These are phyloP conservation scores for Aspergillus sp. DNA, from an alignment of 2,329 filamentous ascomycete genomes.

Conservation along the genomic window DNA sequence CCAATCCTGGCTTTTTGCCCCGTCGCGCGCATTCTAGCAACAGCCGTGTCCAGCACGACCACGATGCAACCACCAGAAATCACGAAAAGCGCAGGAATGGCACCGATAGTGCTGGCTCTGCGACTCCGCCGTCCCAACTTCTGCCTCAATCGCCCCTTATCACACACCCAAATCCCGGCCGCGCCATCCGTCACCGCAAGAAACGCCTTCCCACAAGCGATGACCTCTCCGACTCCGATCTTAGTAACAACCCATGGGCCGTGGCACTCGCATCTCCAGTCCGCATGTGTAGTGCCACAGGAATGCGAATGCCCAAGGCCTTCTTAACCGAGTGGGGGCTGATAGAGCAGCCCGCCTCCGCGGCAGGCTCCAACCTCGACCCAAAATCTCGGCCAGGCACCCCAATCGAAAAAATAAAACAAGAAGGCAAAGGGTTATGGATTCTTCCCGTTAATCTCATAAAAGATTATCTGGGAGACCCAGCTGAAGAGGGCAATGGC, in stretches of 20 bases:
- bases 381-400: neutral
- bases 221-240: slow-evolving; percentile 28
- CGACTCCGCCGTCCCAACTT: slow-evolving; percentile 27
- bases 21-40: slow-evolving; percentile 1
- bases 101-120: neutral
- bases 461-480: slow-evolving; percentile 27
- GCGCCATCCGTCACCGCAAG: slow-evolving; percentile 28
- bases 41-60: neutral
- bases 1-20: slow-evolving; percentile 8
- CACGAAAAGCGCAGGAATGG: neutral
- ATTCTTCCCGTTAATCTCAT: slow-evolving; percentile 35
- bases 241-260: slow-evolving; percentile 43
- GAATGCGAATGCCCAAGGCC: slow-evolving; percentile 32
- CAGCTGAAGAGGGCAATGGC: neutral
- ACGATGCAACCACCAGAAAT: slow-evolving; percentile 2
- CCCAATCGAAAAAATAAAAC: neutral
- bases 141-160: slow-evolving; percentile 40
- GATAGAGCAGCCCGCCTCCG: slow-evolving; percentile 27
- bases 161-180: slow-evolving; percentile 20
- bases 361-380: neutral
- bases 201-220: slow-evolving; percentile 21
- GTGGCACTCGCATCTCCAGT: slow-evolving; percentile 38
- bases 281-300: slow-evolving; percentile 35
- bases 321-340: slow-evolving; percentile 39
- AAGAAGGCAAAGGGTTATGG: slow-evolving; percentile 24